These are phyloP conservation scores for Podochytrium sp. DNA, from an alignment of 192 early-diverging fungal genomes.

Conservation along the genomic window DNA sequence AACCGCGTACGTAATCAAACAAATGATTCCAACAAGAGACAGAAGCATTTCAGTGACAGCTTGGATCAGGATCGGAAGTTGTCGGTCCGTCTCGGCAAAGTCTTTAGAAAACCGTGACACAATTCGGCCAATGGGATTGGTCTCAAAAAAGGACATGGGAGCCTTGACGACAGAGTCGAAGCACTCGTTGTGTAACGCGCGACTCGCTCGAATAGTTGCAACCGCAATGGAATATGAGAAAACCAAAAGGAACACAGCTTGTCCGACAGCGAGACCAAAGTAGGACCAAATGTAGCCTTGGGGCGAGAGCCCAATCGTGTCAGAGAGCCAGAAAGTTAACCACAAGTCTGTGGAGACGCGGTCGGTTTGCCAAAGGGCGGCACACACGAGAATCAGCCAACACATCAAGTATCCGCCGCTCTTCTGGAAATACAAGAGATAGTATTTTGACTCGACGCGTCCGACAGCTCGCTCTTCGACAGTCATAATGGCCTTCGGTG, in stretches of 20 bases:
- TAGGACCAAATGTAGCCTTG: conserved; percentile 70
- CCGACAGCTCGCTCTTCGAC: conserved; percentile 87
- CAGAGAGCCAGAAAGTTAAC: conserved; percentile 59
- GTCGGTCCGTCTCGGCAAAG: conserved; percentile 55
- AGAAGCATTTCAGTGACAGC: conserved; percentile 18
- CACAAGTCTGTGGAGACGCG: conserved; percentile 66
- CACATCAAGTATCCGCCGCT: conserved; percentile 60
- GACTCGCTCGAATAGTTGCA: conserved; percentile 46
- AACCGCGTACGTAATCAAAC: conserved; percentile 65
- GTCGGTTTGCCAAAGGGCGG: conserved; percentile 56
- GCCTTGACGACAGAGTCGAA: conserved; percentile 68
- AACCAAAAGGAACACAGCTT: conserved; percentile 45
- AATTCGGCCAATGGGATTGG: conserved; percentile 75
- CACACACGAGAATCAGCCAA: conserved; percentile 46
- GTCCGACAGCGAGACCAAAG: conserved; percentile 60
- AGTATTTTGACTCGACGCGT: conserved; percentile 58
- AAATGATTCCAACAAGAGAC: conserved; percentile 50
- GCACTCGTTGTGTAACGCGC: conserved; percentile 63
- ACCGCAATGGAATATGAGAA: conserved; percentile 20
- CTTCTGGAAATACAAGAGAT: conserved; percentile 40
- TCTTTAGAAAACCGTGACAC: conserved; percentile 73
- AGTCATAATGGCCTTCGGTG: conserved; percentile 63
- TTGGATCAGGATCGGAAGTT: conserved; percentile 18
- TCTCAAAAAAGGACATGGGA: conserved; percentile 78
- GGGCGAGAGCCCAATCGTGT: conserved; percentile 29